Percentiles rank a stretch among this genome's conserved stretches.
Conservation (phyloP, 2,329 filamentous ascomycete genomes). For the Diaporthe velutina region DNA sequence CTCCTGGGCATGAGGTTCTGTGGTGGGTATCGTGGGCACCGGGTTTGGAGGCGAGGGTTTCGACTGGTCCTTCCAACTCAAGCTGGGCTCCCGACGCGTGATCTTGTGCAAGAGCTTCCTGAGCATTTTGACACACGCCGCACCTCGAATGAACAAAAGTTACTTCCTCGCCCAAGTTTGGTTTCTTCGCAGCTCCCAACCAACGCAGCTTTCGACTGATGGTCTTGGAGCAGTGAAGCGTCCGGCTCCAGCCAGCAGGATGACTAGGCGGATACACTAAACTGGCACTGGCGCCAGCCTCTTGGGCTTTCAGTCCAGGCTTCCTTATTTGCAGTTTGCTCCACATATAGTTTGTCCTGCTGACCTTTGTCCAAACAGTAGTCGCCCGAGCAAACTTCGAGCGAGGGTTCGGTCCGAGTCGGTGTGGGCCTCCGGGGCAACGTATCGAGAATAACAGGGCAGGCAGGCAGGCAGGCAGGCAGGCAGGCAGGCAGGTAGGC, state of each 20-base stretch:
- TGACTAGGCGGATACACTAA: neutral
- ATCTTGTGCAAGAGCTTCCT: slow-evolving; percentile 26
- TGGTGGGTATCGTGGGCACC: neutral
- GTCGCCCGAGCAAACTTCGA: neutral
- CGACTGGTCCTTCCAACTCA: neutral
- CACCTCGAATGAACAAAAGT: neutral
- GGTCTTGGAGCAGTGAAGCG: neutral
- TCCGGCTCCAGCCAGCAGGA: neutral
- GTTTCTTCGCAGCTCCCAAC: neutral
- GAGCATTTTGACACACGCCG: slow-evolving; percentile 16
- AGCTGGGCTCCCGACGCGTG: neutral
- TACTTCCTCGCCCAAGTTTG: neutral
- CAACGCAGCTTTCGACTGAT: no score
- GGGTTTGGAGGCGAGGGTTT: slow-evolving; percentile 6
- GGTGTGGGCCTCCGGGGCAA: neutral
- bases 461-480: slow-evolving; percentile 21
- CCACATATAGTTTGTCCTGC: neutral
- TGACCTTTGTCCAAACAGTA: neutral
- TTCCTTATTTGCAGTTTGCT: neutral
- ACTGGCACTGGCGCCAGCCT: neutral
- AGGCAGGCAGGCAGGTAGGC: slow-evolving; percentile 22
- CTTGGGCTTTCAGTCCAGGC: neutral
- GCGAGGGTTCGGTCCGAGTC: slow-evolving; percentile 1
- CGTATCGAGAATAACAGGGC: neutral
- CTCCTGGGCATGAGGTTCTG: neutral